Evolutionary conservation across 352 stramenopile species (phyloP).

Genomic region (Phytophthora quininea): DNA sequence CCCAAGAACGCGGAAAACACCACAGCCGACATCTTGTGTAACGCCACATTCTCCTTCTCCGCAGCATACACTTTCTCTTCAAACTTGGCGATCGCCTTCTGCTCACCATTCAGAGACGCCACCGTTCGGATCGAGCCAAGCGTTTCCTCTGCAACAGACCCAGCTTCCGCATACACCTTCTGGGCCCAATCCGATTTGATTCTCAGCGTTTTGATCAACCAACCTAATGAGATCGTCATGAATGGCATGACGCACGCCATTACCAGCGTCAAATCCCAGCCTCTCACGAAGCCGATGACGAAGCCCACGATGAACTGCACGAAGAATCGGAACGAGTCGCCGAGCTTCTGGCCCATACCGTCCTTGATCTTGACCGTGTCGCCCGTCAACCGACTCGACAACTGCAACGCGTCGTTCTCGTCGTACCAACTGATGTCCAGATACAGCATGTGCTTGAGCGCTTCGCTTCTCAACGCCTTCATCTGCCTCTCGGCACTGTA

Average conservation of each 20-base stretch:
- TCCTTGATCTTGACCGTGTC: slow-evolving; percentile 53
- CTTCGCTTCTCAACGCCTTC: slow-evolving; percentile 37
- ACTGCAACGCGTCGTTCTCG: slow-evolving; percentile 31
- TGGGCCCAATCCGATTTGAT: slow-evolving; percentile 35
- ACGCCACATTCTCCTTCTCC: slow-evolving; percentile 42
- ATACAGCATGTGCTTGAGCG: slow-evolving; percentile 45
- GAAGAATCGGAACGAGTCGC: slow-evolving; percentile 40
- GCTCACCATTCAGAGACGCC: slow-evolving; percentile 42
- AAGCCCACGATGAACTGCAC: slow-evolving; percentile 42
- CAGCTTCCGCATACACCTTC: slow-evolving; percentile 43
- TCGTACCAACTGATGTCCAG: slow-evolving; percentile 57
- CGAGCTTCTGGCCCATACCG: slow-evolving; percentile 48
- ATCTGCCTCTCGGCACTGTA: slow-evolving; percentile 49
- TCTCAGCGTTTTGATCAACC: slow-evolving; percentile 41
- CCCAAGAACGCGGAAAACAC: slow-evolving; percentile 47
- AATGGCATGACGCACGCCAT: slow-evolving; percentile 47
- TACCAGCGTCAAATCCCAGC: slow-evolving; percentile 51
- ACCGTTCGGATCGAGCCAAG: slow-evolving; percentile 47
- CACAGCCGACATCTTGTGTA: slow-evolving; percentile 36
- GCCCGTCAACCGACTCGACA: slow-evolving; percentile 35
- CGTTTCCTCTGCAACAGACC: slow-evolving; percentile 45
- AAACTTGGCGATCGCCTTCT: slow-evolving; percentile 42
- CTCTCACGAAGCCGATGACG: slow-evolving; percentile 42
- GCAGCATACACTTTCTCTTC: slow-evolving; percentile 29
- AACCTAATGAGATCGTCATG: slow-evolving; percentile 36